Evolutionary conservation across 208 protist species (phyloP).

Genomic region (Entamoeba invadens): DNA sequence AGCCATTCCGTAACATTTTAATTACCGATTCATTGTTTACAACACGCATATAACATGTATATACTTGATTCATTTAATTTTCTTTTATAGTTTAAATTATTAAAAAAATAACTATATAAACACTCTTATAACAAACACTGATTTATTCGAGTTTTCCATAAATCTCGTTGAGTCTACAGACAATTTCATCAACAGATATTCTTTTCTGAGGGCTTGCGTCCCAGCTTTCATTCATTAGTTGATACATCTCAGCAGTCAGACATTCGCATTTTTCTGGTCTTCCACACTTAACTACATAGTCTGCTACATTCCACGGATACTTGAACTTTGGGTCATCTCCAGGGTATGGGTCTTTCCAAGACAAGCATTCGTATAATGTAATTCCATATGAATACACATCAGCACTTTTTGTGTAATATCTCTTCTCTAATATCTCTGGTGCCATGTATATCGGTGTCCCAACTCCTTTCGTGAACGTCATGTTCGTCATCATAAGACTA

Average conservation of each 20-base stretch:
- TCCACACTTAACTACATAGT: not conserved
- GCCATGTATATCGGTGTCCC: not conserved
- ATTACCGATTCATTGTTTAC: too few relatives aligned
- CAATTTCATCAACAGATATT: not conserved
- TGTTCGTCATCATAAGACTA: not conserved
- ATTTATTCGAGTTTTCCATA: too few relatives aligned
- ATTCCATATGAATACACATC: not conserved
- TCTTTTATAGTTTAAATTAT: too few relatives aligned
- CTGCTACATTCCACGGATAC: not conserved
- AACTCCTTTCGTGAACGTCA: not conserved
- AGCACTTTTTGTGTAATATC: not conserved
- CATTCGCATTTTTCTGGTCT: not conserved
- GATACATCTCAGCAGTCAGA: not conserved
- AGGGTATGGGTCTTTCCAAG: not conserved
- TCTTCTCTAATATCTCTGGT: not conserved
- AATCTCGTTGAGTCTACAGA: too few relatives aligned
- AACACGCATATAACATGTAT: too few relatives aligned
- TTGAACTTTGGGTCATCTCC: not conserved
- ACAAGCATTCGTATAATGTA: not conserved
- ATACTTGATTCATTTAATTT: too few relatives aligned
- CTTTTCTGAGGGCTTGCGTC: not conserved
- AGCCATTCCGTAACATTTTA: too few relatives aligned
- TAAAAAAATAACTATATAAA: too few relatives aligned
- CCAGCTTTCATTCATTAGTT: not conserved
- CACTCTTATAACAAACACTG: too few relatives aligned